Evolutionary conservation across 306 rosid genomes (phyloP), one percentile per base, ranked within the genome.

Genomic region (Vigna nakashimae): DNA sequence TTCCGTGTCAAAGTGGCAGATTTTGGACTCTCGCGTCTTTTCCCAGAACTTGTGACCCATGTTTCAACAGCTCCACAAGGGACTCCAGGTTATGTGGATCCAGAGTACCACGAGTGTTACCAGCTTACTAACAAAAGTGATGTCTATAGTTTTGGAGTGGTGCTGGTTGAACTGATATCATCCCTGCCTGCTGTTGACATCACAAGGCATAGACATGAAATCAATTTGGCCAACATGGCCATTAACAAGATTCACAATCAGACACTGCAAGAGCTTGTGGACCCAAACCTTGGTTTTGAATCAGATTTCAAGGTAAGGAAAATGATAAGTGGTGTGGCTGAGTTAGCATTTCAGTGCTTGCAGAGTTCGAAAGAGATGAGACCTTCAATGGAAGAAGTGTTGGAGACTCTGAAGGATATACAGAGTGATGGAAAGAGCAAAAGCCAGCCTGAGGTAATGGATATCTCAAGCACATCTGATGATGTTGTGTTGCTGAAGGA

Each of bases 51-150:
- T 38, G 91, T 83, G 80, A 89, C 95, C 0, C 98, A 94, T 18
- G 46, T 92, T 32, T 94, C 97, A 36, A 94, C 97, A 5, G 95
- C 91, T 60, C 97, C 97, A 62, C 97, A 92, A 83, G 98, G 98
- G 30, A 94, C 98, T 69, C 98, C 98, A 0, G 98, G 98, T 26
- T 94, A 94, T 17, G 97, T 94, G 16, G 98, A 94, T 79, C 97
- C 98, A 0, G 97, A 92, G 28, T 92, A 92, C 82, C 94, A 88
- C 13, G 84, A 89, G 15, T 90, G 95, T 80, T 89, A 94, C 57
- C 91, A 91, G 75, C 92, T 94, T 6, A 90, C 97, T 1, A 64
- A 63, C 43, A 92, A 87, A 73, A 94, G 98, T 40, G 98, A 94
- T 59, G 97, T 94, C 3, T 94, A 77, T 53, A 92, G 97, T 91